Evolutionary conservation across 1,139 yeast species (phyloP).

Genomic region (Diutina siamensis): DNA sequence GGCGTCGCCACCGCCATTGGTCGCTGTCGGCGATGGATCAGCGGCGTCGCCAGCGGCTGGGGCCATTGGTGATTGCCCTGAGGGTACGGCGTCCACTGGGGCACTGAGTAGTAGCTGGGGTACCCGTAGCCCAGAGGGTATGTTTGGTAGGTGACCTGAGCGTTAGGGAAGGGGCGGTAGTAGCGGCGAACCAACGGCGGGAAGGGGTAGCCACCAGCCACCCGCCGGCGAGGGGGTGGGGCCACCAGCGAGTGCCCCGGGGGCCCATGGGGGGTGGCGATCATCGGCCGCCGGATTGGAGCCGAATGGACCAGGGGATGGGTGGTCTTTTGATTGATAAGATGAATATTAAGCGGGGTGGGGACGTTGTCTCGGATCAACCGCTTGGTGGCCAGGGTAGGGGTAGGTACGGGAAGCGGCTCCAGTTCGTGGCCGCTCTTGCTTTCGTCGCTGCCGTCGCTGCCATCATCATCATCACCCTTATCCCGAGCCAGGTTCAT

Average conservation of each 20-base stretch:
- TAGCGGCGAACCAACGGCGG: background rate
- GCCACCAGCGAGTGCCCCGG: background rate
- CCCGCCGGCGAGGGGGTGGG: background rate
- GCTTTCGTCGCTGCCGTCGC: background rate
- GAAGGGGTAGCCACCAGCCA: too few relatives aligned
- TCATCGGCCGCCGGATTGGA: background rate
- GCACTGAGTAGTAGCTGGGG: background rate
- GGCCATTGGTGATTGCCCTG: background rate
- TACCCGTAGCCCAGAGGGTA: background rate
- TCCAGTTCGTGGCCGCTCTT: background rate
- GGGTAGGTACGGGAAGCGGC: background rate
- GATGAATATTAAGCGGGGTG: conserved; percentile 1
- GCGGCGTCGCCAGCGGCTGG: background rate
- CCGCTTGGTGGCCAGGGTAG: conserved; percentile 1
- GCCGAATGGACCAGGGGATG: conserved; percentile 4
- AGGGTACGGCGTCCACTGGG: conserved; percentile 5
- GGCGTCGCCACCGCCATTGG: background rate
- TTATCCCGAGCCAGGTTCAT: background rate
- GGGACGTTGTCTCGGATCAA: conserved; percentile 1
- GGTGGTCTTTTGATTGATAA: background rate
- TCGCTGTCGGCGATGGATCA: background rate
- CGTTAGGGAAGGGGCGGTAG: conserved; percentile 3
- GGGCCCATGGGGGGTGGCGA: background rate
- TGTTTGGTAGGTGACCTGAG: conserved; percentile 1
- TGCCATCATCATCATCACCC: background rate